Base-by-base conservation (phyloP, 2,329 filamentous ascomycete genomes). In the Neurospora crassa region DNA sequence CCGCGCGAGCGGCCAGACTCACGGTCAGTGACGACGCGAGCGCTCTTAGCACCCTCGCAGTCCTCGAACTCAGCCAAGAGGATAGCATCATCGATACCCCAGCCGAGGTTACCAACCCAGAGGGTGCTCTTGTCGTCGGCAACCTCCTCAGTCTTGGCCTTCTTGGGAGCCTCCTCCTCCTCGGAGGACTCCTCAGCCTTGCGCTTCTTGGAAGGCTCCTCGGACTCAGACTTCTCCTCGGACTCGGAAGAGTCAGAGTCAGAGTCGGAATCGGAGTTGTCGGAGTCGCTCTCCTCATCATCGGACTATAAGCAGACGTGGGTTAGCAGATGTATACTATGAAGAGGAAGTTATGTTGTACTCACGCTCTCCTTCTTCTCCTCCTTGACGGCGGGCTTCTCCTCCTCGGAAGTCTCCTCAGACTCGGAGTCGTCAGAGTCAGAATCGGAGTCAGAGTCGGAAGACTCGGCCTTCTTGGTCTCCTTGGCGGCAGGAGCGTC, bases 61-160 rank as follows among this genome's bases (percentile, higher is more conserved):
- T 88, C 83, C 84, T 94, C 88, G 84, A 97, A 97, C 80, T 95
- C 91, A 77, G 91, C 87, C 76, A 88, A 86, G 74, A 97, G 89
- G 83, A 88, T 89, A 75, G 94, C 89, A 81, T 97, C 94, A 77
- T 96, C 92, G 70, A 97, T 86, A 79, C 90, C 92, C 94, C 94
- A 97, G 82, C 92, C 93, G 74, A 97, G 86, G 85, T 93, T 95
- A 76, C 94, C 94, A 75, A 94, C 89, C 82, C 97, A 97, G 70
- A 97, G 89, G 78, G 94, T 97, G 75, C 84, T 84, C 77, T 84
- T 80, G 72, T 85, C 80, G 72, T 80, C 84, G 69, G 79, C 80
- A 59, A 79, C 81, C 70, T 89, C 86, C 71, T 89, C 87, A 43
- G 85, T 86, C 86, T 91, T 92, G 79, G 84, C 82, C 86, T 92